Base-by-base conservation (phyloP, 2,329 filamentous ascomycete genomes). In the Apiospora koreana region DNA sequence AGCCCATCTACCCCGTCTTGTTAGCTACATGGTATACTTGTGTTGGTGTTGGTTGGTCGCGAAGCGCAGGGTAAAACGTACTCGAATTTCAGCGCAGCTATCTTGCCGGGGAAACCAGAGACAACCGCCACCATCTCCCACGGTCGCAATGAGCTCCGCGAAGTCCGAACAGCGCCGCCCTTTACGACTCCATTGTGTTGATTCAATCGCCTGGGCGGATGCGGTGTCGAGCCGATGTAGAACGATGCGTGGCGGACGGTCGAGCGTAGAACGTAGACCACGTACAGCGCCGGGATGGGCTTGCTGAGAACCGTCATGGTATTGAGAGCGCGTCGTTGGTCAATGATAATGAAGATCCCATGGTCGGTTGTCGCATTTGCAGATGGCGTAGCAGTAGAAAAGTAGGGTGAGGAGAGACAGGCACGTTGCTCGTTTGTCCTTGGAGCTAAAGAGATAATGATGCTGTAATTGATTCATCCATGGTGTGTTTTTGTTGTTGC, bases 81-180 rank as follows among this genome's bases (percentile, higher is more conserved):
- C 92, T 98, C 95, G 78, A 99, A 98, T 78, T 98, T 95, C 73
- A 99, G 83, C 0, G 96, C 96, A 0, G 93, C 94, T 45, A 95
- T 89, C 76, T 92, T 92, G 74, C 93, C 95, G 0, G 93, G 94
- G 74, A 99, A 99, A 0, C 95, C 95, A 8, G 93, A 93, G 1
- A 98, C 92, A 7, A 98, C 85, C 50, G 90, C 91, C 2, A 93
- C 88, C 92, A 97, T 97, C 78, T 97, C 93, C 94, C 96, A 98
- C 0, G 96, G 96, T 54, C 94, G 88, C 72, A 95, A 82, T 4
- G 82, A 89, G 65, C 84, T 81, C 68, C 88, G 87, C 14, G 92
- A 88, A 0, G 96, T 99, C 65, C 91, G 88, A 41, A 86, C 89
- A 41, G 96, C 96, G 45, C 96, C 96, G 68, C 96, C 96, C 77